phyloP scores from a whole-genome alignment of 2,329 filamentous ascomycete genomes.

The Fusarium chaquense region DNA sequence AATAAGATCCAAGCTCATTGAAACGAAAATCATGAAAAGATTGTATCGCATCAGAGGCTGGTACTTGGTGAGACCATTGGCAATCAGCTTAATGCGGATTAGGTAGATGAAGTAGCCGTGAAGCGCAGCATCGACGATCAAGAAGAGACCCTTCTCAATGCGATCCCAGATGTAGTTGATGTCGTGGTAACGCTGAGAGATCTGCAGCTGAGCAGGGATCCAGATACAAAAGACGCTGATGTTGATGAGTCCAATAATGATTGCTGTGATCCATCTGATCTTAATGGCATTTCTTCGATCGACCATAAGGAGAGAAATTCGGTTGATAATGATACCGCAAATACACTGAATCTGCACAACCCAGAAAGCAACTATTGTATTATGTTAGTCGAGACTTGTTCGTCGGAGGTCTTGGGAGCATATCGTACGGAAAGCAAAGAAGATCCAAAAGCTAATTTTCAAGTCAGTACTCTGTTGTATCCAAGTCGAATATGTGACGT shows the following conservation, averaged over 20 bases:
- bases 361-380: constrained; percentile 29
- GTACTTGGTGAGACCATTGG: constrained; percentile 62
- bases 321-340: constrained; percentile 44
- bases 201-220: constrained; percentile 37
- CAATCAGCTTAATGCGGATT: constrained; percentile 57
- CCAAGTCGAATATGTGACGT: background rate
- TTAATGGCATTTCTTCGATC: constrained; percentile 21
- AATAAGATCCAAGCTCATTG: constrained; percentile 45
- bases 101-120: constrained; percentile 54
- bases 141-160: constrained; percentile 34
- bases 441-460: constrained; percentile 38
- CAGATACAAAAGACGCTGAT: constrained; percentile 39
- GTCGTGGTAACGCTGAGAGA: constrained; percentile 22
- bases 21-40: constrained; percentile 43
- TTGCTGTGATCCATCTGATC: constrained; percentile 26
- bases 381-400: constrained; percentile 4
- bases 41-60: constrained; percentile 56
- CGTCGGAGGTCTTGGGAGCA: fast-evolving
- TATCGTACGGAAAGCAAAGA: constrained; percentile 33
- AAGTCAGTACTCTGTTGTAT: background rate
- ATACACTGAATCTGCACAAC: constrained; percentile 42
- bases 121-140: constrained; percentile 43
- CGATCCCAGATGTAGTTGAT: constrained; percentile 38
- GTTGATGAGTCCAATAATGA: constrained; percentile 30
- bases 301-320: constrained; percentile 38